phyloP scores from a whole-genome alignment of 2,329 filamentous ascomycete genomes.

The Aspergillus latus region DNA sequence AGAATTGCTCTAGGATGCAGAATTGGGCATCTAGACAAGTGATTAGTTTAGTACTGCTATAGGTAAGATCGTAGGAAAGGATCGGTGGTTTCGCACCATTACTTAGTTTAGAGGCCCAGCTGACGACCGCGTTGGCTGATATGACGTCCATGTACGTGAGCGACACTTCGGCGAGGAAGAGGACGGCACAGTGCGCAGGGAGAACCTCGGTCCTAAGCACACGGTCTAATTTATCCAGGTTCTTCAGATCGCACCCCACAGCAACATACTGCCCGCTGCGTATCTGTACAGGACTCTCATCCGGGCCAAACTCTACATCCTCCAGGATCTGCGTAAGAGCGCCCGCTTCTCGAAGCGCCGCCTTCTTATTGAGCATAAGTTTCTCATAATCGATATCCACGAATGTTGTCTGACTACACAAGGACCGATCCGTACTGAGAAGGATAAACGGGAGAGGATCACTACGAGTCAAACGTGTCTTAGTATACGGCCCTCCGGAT shows the following conservation, averaged over 20 bases:
- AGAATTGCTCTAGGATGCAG: slow-evolving; percentile 80
- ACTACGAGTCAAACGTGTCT: slow-evolving; percentile 49
- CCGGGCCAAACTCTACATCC: slow-evolving; percentile 40
- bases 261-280: slow-evolving; percentile 72
- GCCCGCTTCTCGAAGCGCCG: slow-evolving; percentile 63
- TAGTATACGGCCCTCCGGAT: slow-evolving; percentile 24
- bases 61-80: background rate
- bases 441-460: slow-evolving; percentile 87
- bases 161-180: slow-evolving; percentile 88
- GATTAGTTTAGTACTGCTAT: slow-evolving; percentile 4
- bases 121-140: slow-evolving; percentile 70
- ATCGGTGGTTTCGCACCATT: slow-evolving; percentile 54
- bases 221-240: slow-evolving; percentile 61
- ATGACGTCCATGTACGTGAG: slow-evolving; percentile 82
- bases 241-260: slow-evolving; percentile 75
- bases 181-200: slow-evolving; percentile 59
- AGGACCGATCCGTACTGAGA: slow-evolving; percentile 63
- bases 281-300: slow-evolving; percentile 51
- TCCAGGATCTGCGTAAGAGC: slow-evolving; percentile 58
- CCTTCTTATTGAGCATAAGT: slow-evolving; percentile 71
- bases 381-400: slow-evolving; percentile 85
- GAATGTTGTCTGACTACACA: slow-evolving; percentile 64
- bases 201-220: slow-evolving; percentile 61
- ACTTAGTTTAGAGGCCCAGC: slow-evolving; percentile 72
- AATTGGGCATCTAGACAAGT: slow-evolving; percentile 65